Evolutionary conservation across 352 stramenopile species (phyloP).

Genomic region (Phytophthora rubi): DNA sequence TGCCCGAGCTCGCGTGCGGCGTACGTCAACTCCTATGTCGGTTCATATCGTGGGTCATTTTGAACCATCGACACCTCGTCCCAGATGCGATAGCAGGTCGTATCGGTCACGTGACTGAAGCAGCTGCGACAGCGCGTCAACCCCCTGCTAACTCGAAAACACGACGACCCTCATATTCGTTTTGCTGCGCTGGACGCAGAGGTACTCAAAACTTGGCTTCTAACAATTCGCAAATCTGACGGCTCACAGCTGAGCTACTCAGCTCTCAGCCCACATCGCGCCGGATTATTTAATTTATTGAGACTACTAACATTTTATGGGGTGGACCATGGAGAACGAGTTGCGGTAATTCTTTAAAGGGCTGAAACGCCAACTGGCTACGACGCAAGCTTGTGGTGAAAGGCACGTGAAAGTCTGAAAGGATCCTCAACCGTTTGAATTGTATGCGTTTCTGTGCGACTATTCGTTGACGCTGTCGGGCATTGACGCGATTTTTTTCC

Average conservation of each 20-base stretch:
- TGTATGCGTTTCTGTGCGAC: conserved; percentile 14
- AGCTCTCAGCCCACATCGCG: conserved; percentile 23
- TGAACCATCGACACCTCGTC: not conserved
- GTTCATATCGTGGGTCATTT: conserved; percentile 23
- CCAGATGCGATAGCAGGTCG: conserved; percentile 4
- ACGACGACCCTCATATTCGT: conserved; percentile 3
- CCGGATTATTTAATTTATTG: conserved; percentile 21
- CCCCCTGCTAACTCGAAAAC: conserved; percentile 3
- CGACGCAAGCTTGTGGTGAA: not conserved
- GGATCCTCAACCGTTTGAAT: conserved; percentile 19
- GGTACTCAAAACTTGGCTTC: conserved; percentile 23
- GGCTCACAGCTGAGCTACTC: conserved; percentile 15
- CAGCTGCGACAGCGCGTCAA: conserved; percentile 10
- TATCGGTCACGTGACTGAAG: conserved; percentile 13
- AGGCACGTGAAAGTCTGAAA: conserved; percentile 18
- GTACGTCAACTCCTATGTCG: conserved; percentile 12
- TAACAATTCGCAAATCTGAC: conserved; percentile 30
- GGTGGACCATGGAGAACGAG: conserved; percentile 8
- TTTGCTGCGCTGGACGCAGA: conserved; percentile 17
- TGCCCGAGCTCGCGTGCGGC: not conserved
- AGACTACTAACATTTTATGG: conserved; percentile 13
- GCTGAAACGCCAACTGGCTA: conserved; percentile 14
- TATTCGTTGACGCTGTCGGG: not conserved
- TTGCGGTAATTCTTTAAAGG: conserved; percentile 14
- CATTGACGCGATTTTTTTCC: conserved; percentile 25